Evolutionary conservation across 805 yeast genomes (phyloP).

Genomic region (Teunomyces stri): DNA sequence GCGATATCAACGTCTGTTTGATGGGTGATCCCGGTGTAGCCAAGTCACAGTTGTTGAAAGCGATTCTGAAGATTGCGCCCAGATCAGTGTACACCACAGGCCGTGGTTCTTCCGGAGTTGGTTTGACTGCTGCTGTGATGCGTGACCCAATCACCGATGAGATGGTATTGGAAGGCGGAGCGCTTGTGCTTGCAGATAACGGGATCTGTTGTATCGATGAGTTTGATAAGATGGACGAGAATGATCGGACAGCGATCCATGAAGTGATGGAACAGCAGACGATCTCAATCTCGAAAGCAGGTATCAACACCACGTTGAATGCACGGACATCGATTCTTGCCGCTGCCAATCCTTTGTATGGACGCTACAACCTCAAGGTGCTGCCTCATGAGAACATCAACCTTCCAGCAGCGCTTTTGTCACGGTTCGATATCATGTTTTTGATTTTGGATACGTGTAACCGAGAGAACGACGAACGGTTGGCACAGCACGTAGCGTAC

Average conservation of each 20-base stretch:
- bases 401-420: constrained; percentile 91
- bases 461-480: constrained; percentile 73
- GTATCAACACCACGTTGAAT: constrained; percentile 91
- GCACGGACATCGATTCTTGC: constrained; percentile 95
- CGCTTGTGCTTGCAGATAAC: constrained; percentile 92
- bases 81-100: constrained; percentile 97
- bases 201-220: constrained; percentile 99
- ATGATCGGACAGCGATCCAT: constrained; percentile 95
- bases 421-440: constrained; percentile 90
- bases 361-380: constrained; percentile 85
- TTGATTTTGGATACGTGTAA: constrained; percentile 82
- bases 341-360: constrained; percentile 97
- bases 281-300: constrained; percentile 95
- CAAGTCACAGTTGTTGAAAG: constrained; percentile 90
- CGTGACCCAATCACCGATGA: constrained; percentile 99
- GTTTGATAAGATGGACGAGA: constrained; percentile 97
- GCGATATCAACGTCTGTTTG: constrained; percentile 90
- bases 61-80: constrained; percentile 90
- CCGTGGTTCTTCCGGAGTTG: constrained; percentile 98
- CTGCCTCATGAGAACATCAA: constrained; percentile 95
- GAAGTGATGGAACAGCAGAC: constrained; percentile 99
- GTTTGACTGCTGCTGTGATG: constrained; percentile 98
- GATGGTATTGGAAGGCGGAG: constrained; percentile 98
- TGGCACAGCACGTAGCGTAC: constrained; percentile 91
- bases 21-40: constrained; percentile 99